Base-by-base conservation (phyloP, 108 stramenopile species). In the Licmophora abbreviata region DNA sequence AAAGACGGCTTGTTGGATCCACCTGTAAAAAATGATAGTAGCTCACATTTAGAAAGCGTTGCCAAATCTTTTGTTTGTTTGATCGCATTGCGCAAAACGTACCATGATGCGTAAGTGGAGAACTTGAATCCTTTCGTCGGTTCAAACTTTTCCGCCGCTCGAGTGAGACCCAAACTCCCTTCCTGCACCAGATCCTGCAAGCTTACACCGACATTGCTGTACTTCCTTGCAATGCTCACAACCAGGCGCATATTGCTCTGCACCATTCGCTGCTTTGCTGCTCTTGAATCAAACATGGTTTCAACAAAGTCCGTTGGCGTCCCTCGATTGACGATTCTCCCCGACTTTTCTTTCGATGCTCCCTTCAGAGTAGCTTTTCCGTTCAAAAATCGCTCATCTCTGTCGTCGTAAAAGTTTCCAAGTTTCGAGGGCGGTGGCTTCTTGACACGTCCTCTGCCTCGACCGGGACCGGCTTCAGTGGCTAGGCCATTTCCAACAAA, bases 181-280 rank as follows among this genome's bases (percentile, higher is more conserved):
- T 94, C 92, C 57, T 94, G 92, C 11, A 93, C 83, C 47, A 95
- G 64, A 70, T 93, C 85, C 44, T 78, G 69, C 30, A 87, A 57
- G 51, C 72, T 69, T 6, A 94, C 77, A 22, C 95, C 95, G 4
- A 87, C 79, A 29, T 79, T 80, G 18, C 70, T 72, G 51, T 95
- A 98, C 34, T 92, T 66, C 28, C 82, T 74, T 15, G 91, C 79
- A 58, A 96, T 95, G 48, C 85, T 86, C 3, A 98, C 77, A 15
- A 95, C 97, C 21, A 98, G 69, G 24, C 95, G 58, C 83, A 96
- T 86, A 51, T 98, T 98, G 41, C 83, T 82, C 43, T 83, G 74
- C 20, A 98, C 81, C 93, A 98, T 95, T 17, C 63, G 55, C 54
- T 82, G 83, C 49, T 94, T 95, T 9, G 96, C 91, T 42, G 82